Evolutionary conservation across 495 filamentous ascomycete species (phyloP).

Genomic region (Aspergillus sclerotioniger): DNA sequence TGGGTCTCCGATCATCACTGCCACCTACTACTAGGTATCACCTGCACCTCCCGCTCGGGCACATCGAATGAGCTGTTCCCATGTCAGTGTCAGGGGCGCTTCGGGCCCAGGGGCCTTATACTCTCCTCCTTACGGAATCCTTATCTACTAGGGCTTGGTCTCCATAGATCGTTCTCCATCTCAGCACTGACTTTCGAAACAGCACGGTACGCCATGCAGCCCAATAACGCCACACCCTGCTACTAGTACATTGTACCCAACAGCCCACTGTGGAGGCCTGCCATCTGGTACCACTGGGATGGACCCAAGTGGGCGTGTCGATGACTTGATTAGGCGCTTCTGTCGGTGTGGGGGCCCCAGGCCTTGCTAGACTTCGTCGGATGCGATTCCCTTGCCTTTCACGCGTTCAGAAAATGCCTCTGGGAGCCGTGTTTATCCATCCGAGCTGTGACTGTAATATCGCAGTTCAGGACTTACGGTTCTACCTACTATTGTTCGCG

Average conservation of each 20-base stretch:
- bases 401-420: background rate
- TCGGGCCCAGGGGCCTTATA: background rate
- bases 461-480: background rate
- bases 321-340: background rate
- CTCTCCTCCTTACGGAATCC: background rate
- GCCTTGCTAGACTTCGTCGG: too few species aligned
- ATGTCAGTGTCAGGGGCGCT: background rate
- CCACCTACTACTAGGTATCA: conserved; percentile 20
- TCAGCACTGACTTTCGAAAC: background rate
- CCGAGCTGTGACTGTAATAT: background rate
- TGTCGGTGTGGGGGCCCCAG: too few species aligned
- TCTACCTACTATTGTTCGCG: background rate
- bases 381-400: background rate
- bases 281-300: conserved; percentile 17
- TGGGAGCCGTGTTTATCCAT: background rate
- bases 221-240: conserved; percentile 1
- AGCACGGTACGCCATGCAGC: conserved; percentile 4
- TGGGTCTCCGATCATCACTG: conserved; percentile 13
- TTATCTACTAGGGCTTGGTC: background rate
- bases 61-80: conserved; percentile 6
- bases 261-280: conserved; percentile 11
- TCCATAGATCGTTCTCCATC: background rate
- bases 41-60: conserved; percentile 6
- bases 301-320: conserved; percentile 2
- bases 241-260: conserved; percentile 9